Conservation (phyloP, 140 eudicot genomes). For the Cichorium intybus region DNA sequence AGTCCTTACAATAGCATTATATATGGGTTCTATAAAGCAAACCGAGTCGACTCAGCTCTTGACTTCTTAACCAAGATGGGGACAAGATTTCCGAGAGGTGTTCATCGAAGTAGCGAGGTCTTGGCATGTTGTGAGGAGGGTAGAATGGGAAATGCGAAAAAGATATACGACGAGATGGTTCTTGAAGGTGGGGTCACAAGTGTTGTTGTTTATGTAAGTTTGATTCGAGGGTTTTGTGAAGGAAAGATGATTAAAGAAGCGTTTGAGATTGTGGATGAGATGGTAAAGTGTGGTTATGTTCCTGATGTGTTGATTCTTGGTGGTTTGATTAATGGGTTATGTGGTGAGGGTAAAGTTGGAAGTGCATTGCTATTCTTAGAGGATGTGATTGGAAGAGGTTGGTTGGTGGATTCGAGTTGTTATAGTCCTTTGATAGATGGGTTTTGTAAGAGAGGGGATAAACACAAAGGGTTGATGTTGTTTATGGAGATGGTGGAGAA, state of each 20-base stretch:
- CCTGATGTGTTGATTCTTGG: conserved; percentile 43
- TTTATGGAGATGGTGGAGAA: conserved; percentile 62
- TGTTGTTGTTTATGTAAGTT: conserved; percentile 48
- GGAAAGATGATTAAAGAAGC: conserved; percentile 46
- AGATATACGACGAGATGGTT: conserved; percentile 39
- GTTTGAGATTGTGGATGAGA: conserved; percentile 52
- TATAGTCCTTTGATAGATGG: conserved; percentile 45
- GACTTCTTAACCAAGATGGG: conserved; percentile 52
- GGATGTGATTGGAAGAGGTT: conserved; percentile 57
- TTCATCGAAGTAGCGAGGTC: conserved; percentile 45
- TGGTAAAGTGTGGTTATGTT: conserved; percentile 44
- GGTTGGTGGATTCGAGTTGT: conserved; percentile 50
- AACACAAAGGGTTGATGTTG: conserved; percentile 38
- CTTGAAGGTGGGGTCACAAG: conserved; percentile 51
- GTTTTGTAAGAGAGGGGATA: conserved; percentile 40
- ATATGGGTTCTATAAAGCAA: conserved; percentile 56
- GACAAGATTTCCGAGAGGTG: conserved; percentile 50
- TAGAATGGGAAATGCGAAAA: conserved; percentile 44
- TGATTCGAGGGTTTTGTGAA: conserved; percentile 40
- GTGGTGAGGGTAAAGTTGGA: conserved; percentile 47
- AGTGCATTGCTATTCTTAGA: conserved; percentile 47
- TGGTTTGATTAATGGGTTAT: conserved; percentile 37
- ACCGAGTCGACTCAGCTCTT: conserved; percentile 40
- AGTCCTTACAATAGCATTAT: conserved; percentile 66
- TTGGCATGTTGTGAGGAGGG: conserved; percentile 37